These are phyloP conservation scores for Candida suzukii DNA, from an alignment of 805 yeast genomes.

Conservation along the genomic window DNA sequence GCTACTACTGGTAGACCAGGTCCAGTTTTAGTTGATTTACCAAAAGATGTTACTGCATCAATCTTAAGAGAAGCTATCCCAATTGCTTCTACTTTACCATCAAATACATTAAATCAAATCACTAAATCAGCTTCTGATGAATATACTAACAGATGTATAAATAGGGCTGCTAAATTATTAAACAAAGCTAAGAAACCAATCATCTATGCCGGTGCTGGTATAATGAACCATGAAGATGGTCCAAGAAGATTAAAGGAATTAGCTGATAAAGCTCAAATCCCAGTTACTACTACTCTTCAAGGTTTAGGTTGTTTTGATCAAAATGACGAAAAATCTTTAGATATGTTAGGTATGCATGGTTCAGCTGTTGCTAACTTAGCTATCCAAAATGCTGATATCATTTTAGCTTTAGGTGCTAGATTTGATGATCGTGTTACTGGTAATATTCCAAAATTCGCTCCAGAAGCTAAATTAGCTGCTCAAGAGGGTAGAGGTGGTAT, in stretches of 20 bases:
- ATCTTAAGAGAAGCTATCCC: slow-evolving; percentile 85
- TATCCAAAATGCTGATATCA: slow-evolving; percentile 87
- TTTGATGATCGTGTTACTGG: slow-evolving; percentile 98
- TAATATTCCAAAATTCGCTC: slow-evolving; percentile 81
- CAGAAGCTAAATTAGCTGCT: slow-evolving; percentile 87
- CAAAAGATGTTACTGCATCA: slow-evolving; percentile 96
- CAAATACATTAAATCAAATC: slow-evolving; percentile 59
- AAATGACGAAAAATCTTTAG: slow-evolving; percentile 80
- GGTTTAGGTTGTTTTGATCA: slow-evolving; percentile 95
- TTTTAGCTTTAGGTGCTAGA: slow-evolving; percentile 93
- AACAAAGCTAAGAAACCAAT: slow-evolving; percentile 84
- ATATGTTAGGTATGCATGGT: slow-evolving; percentile 99
- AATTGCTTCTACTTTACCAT: slow-evolving; percentile 66
- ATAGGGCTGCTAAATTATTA: slow-evolving; percentile 69
- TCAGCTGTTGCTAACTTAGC: slow-evolving; percentile 91
- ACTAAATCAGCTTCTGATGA: slow-evolving; percentile 66
- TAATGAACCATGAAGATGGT: slow-evolving; percentile 72
- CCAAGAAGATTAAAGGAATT: slow-evolving; percentile 74
- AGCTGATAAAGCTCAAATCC: slow-evolving; percentile 85
- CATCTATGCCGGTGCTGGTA: slow-evolving; percentile 89
- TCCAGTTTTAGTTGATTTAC: slow-evolving; percentile 94
- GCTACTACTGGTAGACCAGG: slow-evolving; percentile 97
- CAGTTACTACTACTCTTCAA: slow-evolving; percentile 94
- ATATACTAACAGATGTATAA: slow-evolving; percentile 66
- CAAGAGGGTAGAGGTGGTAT: slow-evolving; percentile 89